A percentile compares a stretch with the other conserved stretches of the same genome.
Evolutionary conservation across 176 grass and related monocot genomes (phyloP).

Genomic region (Chrysopogon serrulatus): DNA sequence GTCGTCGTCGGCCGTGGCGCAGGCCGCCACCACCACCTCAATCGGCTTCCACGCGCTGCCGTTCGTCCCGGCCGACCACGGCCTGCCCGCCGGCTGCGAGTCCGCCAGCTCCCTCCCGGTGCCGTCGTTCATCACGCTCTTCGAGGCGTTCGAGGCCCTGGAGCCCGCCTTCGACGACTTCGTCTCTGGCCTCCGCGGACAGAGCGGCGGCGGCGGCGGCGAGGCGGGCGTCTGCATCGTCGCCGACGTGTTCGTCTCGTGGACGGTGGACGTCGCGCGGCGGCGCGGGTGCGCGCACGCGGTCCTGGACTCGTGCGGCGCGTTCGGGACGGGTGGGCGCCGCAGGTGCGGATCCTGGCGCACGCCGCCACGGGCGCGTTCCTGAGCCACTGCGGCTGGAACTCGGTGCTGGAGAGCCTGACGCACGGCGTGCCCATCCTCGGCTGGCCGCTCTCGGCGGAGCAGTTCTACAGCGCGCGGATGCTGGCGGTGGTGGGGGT

Average conservation of each 20-base stretch:
- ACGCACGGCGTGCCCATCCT: conserved; percentile 21
- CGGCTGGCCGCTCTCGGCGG: conserved; percentile 28
- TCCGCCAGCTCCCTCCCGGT: conserved; percentile 25
- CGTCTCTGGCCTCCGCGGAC: background rate
- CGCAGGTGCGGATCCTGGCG: conserved; percentile 30
- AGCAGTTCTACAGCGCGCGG: conserved; percentile 31
- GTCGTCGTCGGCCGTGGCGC: background rate
- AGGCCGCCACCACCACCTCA: too few species aligned
- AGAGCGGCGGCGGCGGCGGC: background rate
- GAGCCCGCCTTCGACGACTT: conserved; percentile 36
- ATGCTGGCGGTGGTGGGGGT: conserved; percentile 18
- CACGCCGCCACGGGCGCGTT: conserved; percentile 33
- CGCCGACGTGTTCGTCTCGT: conserved; percentile 42
- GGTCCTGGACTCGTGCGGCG: conserved; percentile 18
- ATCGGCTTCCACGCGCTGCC: conserved; percentile 29
- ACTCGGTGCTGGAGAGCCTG: conserved; percentile 37
- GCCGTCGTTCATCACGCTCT: conserved; percentile 6
- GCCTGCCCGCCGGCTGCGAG: conserved; percentile 35
- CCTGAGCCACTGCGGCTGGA: conserved; percentile 47
- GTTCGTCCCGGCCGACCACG: conserved; percentile 39
- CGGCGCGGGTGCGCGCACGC: conserved; percentile 13
- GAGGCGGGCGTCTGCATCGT: conserved; percentile 16
- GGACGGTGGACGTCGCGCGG: conserved; percentile 21
- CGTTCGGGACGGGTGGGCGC: conserved; percentile 34
- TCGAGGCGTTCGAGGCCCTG: conserved; percentile 34